Evolutionary conservation across 2,329 filamentous ascomycete species (phyloP), one percentile per base, ranked within the genome.

Genomic region (Hymenoscyphus infarciens): DNA sequence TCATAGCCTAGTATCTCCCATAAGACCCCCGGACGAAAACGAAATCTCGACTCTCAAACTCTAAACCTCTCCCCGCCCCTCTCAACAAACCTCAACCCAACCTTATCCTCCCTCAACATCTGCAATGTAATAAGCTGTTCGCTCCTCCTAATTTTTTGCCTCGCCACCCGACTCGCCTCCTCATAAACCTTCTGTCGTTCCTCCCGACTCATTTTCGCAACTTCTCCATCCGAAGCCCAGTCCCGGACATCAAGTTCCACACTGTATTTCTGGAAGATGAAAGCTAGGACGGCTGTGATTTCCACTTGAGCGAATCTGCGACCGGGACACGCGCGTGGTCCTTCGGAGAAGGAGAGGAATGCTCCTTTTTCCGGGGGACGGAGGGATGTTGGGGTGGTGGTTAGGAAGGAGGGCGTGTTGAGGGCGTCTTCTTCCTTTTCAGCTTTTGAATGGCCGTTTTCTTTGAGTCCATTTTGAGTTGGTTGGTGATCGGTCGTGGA

Each of bases 281-380:
- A 61, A 11, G 74, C 66, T 7, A 77, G 42, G 1, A 74, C 66
- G 29, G 74, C 73, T 27, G 70, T 71, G 49, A 73, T 69, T 66
- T 76, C 74, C 2, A 76, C 74, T 39, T 74, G 70, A 2, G 75
- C 74, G 63, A 77, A 76, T 55, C 74, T 68, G 49, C 67, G 71
- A 2, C 75, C 75, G 1, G 74, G 68, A 64, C 75, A 77, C 6
- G 31, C 81, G 77, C 75, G 66, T n/a, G 66, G 60, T 8, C 75
- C 75, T 45, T 74, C 74, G 0, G 69, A 71, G 56, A 76, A 77
- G 1, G 75, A 67, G 13, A 75, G 63, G 60, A 70, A 77, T 5
- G 70, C 64, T 52, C 63, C 75, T 65, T 67, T 71, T 10, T 49
- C 67, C 59, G 64, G 75, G 63, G 31, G 67, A 58, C 64, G 73